Base-by-base conservation (phyloP, 805 yeast genomes). In the Hanseniaspora meyeri region DNA sequence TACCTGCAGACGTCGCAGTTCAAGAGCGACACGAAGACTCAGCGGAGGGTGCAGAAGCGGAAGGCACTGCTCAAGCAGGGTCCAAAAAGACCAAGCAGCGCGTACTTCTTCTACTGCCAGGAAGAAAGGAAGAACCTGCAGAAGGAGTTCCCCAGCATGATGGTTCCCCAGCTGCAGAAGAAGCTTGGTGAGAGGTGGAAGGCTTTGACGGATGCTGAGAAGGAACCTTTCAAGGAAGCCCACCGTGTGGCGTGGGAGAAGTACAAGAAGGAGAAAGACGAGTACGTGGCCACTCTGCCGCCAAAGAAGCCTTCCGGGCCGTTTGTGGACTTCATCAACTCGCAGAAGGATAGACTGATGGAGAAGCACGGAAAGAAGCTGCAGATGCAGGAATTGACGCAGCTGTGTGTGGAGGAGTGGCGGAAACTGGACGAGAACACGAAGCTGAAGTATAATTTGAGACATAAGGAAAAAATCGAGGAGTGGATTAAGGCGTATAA, bases 111-210 rank as follows among this genome's bases (percentile, higher is more conserved):
- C 49, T 68, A 65, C 55, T 67, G 69, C 9, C 68, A 68, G 66
- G 64, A 67, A 3, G 68, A 65, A 38, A 65, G 70, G 63, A 62
- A 63, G 43, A 65, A 63, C 43, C 57, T 68, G 27, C 57, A 66
- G 51, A 63, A 64, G 49, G 66, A 66, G 54, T 64, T 64, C 52
- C 71, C 71, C 1, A 68, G 64, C 51, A 69, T 70, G 38, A 67
- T 67, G 57, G 72, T 69, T 5, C 72, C 70, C 16, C 77, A 72
- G 52, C 39, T 73, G 43, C 69, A 71, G 16, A 87, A 83, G 72
- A 70, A 86, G 59, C 83, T 89, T 64, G 96, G 96, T 66, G 89
- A 86, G 68, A 81, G 79, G 72, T 91, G 98, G 98, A 87, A 82
- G 76, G 82, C 83, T 56, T 75, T 91, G 65, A 72, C 76, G 58